These are phyloP conservation scores for Solanum sitiens DNA, from an alignment of 257 asterid species.

Conservation along the genomic window DNA sequence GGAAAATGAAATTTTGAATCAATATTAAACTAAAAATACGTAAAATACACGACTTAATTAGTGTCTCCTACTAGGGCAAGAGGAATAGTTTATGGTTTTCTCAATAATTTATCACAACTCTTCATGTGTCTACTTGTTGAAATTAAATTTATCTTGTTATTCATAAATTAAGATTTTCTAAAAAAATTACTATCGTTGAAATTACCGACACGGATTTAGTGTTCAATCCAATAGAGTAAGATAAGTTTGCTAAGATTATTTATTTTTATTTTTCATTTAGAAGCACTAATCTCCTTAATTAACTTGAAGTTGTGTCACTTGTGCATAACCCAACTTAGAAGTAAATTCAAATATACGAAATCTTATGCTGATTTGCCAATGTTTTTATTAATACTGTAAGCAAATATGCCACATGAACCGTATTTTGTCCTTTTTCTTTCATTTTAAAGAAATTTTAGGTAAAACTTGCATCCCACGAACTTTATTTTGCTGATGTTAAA, in stretches of 20 bases:
- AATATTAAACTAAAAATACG: too few species aligned
- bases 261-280: background rate
- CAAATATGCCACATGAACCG: background rate
- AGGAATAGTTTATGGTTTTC: too few species aligned
- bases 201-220: too few species aligned
- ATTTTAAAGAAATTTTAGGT: background rate
- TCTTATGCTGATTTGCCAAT: background rate
- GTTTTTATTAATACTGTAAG: background rate
- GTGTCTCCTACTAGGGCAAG: too few species aligned
- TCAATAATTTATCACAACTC: too few species aligned
- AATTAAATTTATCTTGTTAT: too few species aligned
- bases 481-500: slow-evolving; percentile 29
- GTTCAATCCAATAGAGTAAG: background rate
- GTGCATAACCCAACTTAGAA: background rate
- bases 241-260: background rate
- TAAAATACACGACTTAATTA: too few species aligned
- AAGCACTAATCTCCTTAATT: background rate
- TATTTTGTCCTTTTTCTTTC: background rate
- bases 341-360: background rate
- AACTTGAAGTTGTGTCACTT: background rate
- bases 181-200: too few species aligned
- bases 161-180: too few species aligned
- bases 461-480: slow-evolving; percentile 53
- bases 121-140: too few species aligned
- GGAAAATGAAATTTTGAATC: too few species aligned